Base-by-base conservation (phyloP, 2,329 filamentous ascomycete species). In the Phialemoniopsis sp. region DNA sequence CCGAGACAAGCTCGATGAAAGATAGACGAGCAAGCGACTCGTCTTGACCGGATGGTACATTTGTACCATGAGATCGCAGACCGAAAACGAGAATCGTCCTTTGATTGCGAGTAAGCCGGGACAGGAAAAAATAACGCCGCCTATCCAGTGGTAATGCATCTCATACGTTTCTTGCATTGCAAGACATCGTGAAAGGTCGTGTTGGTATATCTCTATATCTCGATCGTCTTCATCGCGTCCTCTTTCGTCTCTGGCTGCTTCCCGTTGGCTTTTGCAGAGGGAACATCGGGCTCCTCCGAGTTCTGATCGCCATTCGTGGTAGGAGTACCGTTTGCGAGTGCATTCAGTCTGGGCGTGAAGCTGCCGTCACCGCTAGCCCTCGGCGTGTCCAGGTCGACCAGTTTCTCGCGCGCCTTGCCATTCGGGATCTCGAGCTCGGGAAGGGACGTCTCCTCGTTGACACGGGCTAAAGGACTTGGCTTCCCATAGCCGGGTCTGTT, bases 381-480 rank as follows among this genome's bases (percentile, higher is more conserved):
- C 3, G 73, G 73, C 4, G 70, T 75, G 32, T 78, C 73, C 4
- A 78, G 69, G 53, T 79, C 74, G 30, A 80, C 72, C 13, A 80
- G 64, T 46, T 73, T 75, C 38, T 63, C 59, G 8, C 64, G 60
- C 14, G 69, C 63, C 45, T 70, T 64, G 36, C 67, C 42, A 46
- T 63, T 50, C 16, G 48, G 42, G 15, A 47, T 37, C 36, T 51
- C 42, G 17, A 50, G 42, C 36, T 68, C 64, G 4, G 66, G 63
- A 34, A 66, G 58, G 18, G 60, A 52, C 9, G 61, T 54, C 58
- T 91, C 87, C 62, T 91, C 87, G 1, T 83, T 78, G 13, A 91
- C 87, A 46, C 83, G 73, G 36, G 85, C 83, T 41, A 91, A 67
- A 13, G 86, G 85, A 49, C 82, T 87, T 13, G 82, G 74, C 53